Evolutionary conservation across 345 rosid genomes (phyloP), one percentile per base, ranked within the genome.

Genomic region (Dimocarpus longan): DNA sequence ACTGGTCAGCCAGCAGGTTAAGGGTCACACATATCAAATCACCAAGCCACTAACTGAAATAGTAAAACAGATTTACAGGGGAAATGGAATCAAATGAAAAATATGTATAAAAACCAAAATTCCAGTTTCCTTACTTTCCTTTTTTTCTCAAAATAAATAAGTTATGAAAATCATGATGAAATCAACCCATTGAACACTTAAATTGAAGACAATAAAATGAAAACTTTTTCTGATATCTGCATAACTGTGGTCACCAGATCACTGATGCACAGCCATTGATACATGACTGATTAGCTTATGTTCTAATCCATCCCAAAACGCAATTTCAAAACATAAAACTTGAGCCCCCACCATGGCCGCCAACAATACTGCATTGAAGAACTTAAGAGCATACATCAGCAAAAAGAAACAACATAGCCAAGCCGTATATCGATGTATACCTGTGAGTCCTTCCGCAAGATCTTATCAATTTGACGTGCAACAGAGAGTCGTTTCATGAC

Each of bases 381-480:
- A 46, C n/a, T 48, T 21, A 54, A 28, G 50, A 19, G n/a, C 12
- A 39, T 65, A 65, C 52, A 19, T 13, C n/a, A 48, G 48, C 26
- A 52, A 50, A 4, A 0, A 63, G 13, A 62, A 39, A 70, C 28
- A 43, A 28, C 10, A 57, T 57, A 37, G n/a, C 39, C 74, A 52
- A 54, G 8, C n/a, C 40, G 18, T 19, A 37, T 54, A 54, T 62
- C 69, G 5, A 18, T 19, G 68, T 32, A 80, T 82, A 93, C 98
- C 98, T 95, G 95, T 15, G 98, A 91, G 39, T 91, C 95, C 81
- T 90, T 94, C 21, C 95, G 86, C 59, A 80, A 81, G 73, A 93
- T 92, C 73, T 93, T 88, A 86, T 93, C 95, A 32, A 94, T 92
- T 85, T 96, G 98, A 75, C 95, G 93, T 42, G 99, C 98, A 83